Conservation (phyloP, 208 protist genomes). For the Acanthamoeba lenticulata region DNA sequence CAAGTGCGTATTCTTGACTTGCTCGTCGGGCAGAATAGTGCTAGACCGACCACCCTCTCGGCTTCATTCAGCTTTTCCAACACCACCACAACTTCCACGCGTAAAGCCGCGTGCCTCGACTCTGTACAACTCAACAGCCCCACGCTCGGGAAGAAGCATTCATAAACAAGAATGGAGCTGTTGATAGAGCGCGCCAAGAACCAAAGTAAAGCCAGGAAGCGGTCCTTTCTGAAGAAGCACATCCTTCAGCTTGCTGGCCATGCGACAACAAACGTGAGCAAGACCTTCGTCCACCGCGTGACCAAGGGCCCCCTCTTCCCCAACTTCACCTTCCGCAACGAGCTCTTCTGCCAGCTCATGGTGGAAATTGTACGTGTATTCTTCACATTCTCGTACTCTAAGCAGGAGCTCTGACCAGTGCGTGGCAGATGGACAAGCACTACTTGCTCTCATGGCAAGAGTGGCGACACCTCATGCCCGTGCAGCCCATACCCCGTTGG, state of each 20-base stretch:
- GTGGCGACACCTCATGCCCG: constrained; percentile 17
- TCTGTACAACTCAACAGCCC: too few species aligned
- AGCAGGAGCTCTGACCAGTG: too few species aligned
- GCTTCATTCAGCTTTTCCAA: too few species aligned
- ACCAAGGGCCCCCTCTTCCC: constrained; percentile 14
- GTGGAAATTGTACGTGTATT: not conserved
- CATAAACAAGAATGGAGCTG: not conserved
- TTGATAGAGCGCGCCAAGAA: not conserved
- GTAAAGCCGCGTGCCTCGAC: too few species aligned
- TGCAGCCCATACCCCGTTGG: not conserved
- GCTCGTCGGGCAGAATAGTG: too few species aligned
- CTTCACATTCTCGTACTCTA: too few species aligned
- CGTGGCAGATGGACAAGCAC: constrained; percentile 25
- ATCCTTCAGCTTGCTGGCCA: not conserved
- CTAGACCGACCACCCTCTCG: too few species aligned
- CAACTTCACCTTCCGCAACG: not conserved
- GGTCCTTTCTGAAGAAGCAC: not conserved
- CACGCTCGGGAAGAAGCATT: not conserved
- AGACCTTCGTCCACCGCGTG: not conserved
- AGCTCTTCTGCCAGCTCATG: constrained; percentile 29
- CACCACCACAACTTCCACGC: too few species aligned
- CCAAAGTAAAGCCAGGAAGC: constrained; percentile 1
- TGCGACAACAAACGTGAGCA: not conserved
- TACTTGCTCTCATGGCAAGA: constrained; percentile 46
- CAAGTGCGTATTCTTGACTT: too few species aligned